Conservation (phyloP, 495 filamentous ascomycete species). For the Tuber indicum region DNA sequence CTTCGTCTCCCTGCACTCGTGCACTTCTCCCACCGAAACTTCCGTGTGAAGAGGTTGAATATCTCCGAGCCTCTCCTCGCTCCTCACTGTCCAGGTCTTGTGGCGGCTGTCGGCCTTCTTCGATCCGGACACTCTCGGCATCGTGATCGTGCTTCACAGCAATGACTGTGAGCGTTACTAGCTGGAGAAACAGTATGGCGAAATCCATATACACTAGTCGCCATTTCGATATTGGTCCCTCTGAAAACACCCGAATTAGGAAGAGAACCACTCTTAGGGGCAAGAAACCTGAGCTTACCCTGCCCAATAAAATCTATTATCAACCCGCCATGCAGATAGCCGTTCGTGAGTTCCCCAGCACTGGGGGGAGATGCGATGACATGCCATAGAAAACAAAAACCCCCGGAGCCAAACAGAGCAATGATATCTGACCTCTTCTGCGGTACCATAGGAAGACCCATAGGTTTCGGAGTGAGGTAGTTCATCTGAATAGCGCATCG, state of each 20-base stretch:
- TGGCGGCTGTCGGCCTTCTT: conserved; percentile 6
- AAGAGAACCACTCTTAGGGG: neutral
- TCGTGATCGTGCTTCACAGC: conserved; percentile 32
- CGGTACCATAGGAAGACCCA: conserved; percentile 50
- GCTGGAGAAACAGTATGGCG: conserved; percentile 30
- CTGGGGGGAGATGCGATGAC: conserved; percentile 50
- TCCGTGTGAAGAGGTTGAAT: conserved; percentile 17
- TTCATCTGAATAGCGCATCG: conserved; percentile 57
- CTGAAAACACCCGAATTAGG: conserved; percentile 12
- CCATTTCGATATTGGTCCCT: conserved; percentile 40
- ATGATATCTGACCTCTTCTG: conserved; percentile 52
- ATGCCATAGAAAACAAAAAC: conserved; percentile 57
- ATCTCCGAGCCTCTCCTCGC: conserved; percentile 28
- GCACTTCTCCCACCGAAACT: neutral
- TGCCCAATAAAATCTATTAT: conserved; percentile 71
- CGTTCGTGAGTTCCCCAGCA: conserved; percentile 58
- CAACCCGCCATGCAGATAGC: conserved; percentile 63
- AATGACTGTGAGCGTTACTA: conserved; percentile 36
- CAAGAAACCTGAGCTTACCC: conserved; percentile 20
- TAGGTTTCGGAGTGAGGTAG: conserved; percentile 61
- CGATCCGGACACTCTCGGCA: conserved; percentile 4
- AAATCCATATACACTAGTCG: conserved; percentile 33
- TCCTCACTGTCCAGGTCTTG: conserved; percentile 40
- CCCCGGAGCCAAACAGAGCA: conserved; percentile 53
- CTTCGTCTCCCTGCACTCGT: conserved; percentile 6